phyloP scores from a whole-genome alignment of 768 basidiomycete genomes.

The Termitomyces eurrhizus region DNA sequence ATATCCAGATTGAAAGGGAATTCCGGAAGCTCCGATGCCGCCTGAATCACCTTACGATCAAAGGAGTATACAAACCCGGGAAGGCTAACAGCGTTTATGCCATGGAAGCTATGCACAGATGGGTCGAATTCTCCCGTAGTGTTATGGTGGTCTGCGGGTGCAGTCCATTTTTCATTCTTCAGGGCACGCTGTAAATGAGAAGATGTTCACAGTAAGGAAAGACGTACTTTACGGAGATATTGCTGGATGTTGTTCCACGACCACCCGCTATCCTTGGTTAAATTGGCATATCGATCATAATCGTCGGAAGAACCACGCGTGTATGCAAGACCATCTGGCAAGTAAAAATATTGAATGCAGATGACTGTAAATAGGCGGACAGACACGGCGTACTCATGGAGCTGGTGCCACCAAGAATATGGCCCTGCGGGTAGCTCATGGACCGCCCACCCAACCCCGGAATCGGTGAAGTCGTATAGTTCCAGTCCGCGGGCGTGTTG shows the following conservation, averaged over 20 bases:
- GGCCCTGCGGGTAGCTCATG: slow-evolving; percentile 16
- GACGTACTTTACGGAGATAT: slow-evolving; percentile 22
- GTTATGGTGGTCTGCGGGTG: slow-evolving; percentile 28
- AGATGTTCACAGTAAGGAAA: background rate
- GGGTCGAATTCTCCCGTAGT: slow-evolving; percentile 14
- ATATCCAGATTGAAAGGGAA: slow-evolving; percentile 23
- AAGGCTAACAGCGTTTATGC: slow-evolving; percentile 25
- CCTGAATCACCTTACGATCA: slow-evolving; percentile 25
- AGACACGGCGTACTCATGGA: slow-evolving; percentile 12
- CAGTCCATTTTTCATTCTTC: slow-evolving; percentile 24
- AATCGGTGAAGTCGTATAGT: slow-evolving; percentile 16
- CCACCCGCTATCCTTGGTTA: slow-evolving; percentile 28
- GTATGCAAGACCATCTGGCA: slow-evolving; percentile 16
- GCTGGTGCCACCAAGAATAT: slow-evolving; percentile 19
- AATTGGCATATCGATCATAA: slow-evolving; percentile 26
- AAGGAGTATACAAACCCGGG: slow-evolving; percentile 22
- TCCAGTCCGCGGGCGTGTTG: slow-evolving; percentile 18
- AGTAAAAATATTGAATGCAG: background rate
- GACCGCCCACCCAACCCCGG: slow-evolving; percentile 11
- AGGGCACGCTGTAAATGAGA: background rate
- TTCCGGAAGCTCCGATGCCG: slow-evolving; percentile 22
- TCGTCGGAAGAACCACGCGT: slow-evolving; percentile 31
- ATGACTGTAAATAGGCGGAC: background rate
- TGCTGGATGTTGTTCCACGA: slow-evolving; percentile 27
- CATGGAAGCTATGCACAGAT: slow-evolving; percentile 18